Evolutionary conservation across 495 filamentous ascomycete species (phyloP).

Genomic region (Penicillium salamii): DNA sequence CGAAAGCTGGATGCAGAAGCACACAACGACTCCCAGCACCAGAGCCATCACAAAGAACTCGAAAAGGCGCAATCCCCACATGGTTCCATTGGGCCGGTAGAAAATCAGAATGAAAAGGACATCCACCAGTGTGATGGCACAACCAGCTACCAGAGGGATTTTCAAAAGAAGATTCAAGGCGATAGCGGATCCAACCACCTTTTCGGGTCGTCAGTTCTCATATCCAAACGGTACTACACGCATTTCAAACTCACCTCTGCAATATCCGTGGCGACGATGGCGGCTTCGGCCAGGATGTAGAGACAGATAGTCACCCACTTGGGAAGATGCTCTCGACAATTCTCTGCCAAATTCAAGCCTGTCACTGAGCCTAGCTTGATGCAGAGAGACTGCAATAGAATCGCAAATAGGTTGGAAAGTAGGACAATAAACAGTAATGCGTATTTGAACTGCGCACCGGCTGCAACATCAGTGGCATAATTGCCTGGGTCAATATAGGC

Average conservation of each 20-base stretch:
- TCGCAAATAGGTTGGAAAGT: constrained; percentile 80
- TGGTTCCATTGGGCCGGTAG: constrained; percentile 71
- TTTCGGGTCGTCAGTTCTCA: constrained; percentile 1
- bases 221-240: too few relatives aligned
- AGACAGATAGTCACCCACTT: constrained; percentile 72
- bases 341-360: constrained; percentile 76
- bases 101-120: constrained; percentile 84
- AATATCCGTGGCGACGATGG: constrained; percentile 87
- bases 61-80: constrained; percentile 72
- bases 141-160: constrained; percentile 81
- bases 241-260: constrained; percentile 70
- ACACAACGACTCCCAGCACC: constrained; percentile 82
- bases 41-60: constrained; percentile 77
- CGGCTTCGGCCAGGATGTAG: constrained; percentile 72
- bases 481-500: constrained; percentile 83
- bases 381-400: constrained; percentile 77
- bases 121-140: constrained; percentile 80
- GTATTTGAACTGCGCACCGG: constrained; percentile 62
- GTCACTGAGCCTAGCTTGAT: constrained; percentile 86
- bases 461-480: constrained; percentile 80
- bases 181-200: constrained; percentile 90
- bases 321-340: constrained; percentile 72
- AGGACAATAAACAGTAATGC: constrained; percentile 77
- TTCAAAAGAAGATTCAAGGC: constrained; percentile 80
- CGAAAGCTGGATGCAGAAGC: constrained; percentile 86